Percentiles rank a stretch among this genome's conserved stretches.
These are phyloP conservation scores for Cymbopogon flexuosus DNA, from an alignment of 202 grass and related monocot genomes.

Conservation along the genomic window DNA sequence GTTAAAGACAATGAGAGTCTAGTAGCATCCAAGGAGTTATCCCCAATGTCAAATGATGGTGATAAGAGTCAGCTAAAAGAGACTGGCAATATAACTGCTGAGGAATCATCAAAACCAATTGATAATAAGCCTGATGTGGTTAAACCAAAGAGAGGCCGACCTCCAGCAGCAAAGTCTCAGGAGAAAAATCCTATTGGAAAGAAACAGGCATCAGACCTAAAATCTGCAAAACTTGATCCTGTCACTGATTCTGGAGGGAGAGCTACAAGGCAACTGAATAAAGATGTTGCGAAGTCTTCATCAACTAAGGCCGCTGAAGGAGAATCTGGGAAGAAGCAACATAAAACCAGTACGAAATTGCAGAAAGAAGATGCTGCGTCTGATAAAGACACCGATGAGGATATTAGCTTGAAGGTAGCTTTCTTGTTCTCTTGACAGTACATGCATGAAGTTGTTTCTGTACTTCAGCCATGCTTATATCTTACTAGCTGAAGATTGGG, in stretches of 20 bases:
- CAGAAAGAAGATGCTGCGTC: slow-evolving; percentile 30
- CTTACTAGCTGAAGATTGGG: not conserved
- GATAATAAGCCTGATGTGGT: slow-evolving; percentile 19
- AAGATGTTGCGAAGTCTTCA: slow-evolving; percentile 28
- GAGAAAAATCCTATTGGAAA: slow-evolving; percentile 40
- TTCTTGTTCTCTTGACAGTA: slow-evolving; percentile 9
- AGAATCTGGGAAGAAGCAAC: slow-evolving; percentile 36
- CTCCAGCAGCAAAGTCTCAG: slow-evolving; percentile 34
- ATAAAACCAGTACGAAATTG: slow-evolving; percentile 23
- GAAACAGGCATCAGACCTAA: slow-evolving; percentile 26
- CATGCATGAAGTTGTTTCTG: not conserved
- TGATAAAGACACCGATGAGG: slow-evolving; percentile 34
- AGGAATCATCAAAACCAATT: slow-evolving; percentile 22
- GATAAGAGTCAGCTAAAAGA: slow-evolving; percentile 6
- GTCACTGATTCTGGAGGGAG: slow-evolving; percentile 44
- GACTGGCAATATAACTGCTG: slow-evolving; percentile 12
- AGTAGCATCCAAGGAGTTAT: slow-evolving; percentile 19
- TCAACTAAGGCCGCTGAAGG: slow-evolving; percentile 26
- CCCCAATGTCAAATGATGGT: slow-evolving; percentile 36
- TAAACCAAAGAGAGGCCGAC: slow-evolving; percentile 41
- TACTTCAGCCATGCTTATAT: slow-evolving; percentile 6
- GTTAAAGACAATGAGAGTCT: slow-evolving; percentile 16
- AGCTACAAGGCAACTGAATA: slow-evolving; percentile 27
- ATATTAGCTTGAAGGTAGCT: slow-evolving; percentile 58
- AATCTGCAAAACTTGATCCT: slow-evolving; percentile 39